Conservation (phyloP, 2,329 filamentous ascomycete species). For the Eutypa lata region DNA sequence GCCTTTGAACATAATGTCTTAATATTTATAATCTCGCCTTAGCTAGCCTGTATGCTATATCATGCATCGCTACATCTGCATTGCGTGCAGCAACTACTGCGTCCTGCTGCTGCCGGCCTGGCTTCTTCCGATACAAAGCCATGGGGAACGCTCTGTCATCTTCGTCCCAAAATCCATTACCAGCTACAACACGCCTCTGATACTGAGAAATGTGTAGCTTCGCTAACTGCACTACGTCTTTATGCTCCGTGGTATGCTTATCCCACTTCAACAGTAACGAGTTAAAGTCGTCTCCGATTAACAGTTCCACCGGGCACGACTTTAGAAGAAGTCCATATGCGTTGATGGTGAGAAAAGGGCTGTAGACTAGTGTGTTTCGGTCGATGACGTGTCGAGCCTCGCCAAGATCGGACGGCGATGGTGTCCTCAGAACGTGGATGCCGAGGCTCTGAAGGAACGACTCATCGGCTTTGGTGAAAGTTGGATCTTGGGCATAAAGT, state of each 20-base stretch:
- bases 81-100: too few species aligned
- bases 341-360: conserved; percentile 21
- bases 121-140: conserved; percentile 19
- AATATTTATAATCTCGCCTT: too few species aligned
- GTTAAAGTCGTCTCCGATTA: conserved; percentile 27
- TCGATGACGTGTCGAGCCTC: conserved; percentile 21
- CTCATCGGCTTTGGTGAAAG: conserved; percentile 26
- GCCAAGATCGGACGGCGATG: conserved; percentile 22
- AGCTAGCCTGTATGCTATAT: too few species aligned
- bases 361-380: conserved; percentile 23
- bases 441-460: conserved; percentile 18
- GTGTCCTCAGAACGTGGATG: conserved; percentile 21
- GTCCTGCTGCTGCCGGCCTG: too few species aligned
- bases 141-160: conserved; percentile 26
- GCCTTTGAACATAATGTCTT: too few species aligned
- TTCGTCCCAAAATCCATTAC: conserved; percentile 22
- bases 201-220: conserved; percentile 6
- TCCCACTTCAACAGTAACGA: conserved; percentile 25
- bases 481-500: conserved; percentile 28
- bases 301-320: conserved; percentile 1
- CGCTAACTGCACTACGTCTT: conserved; percentile 17
- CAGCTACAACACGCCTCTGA: conserved; percentile 16
- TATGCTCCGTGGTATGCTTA: conserved; percentile 21
- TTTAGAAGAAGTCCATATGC: conserved; percentile 12
- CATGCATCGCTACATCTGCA: too few species aligned